A percentile compares a stretch with the other conserved stretches of the same genome.
Conservation (phyloP, 352 stramenopile species). For the Phytophthora palmivora region DNA sequence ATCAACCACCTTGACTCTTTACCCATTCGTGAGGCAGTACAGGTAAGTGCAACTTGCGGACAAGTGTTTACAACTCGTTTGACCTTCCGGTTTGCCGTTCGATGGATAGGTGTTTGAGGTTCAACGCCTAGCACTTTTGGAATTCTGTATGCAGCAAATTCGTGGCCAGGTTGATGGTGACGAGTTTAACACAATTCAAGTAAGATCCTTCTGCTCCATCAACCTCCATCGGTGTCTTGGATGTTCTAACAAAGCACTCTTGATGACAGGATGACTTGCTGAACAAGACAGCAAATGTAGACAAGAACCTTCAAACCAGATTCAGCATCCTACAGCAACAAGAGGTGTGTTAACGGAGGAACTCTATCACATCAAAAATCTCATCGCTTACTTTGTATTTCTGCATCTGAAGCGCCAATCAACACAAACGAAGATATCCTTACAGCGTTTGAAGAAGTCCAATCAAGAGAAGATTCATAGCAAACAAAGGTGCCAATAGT, state of each 20-base stretch:
- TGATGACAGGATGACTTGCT: slow-evolving; percentile 31
- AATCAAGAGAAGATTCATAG: slow-evolving; percentile 46
- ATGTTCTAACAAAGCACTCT: not conserved
- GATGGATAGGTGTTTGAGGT: slow-evolving; percentile 28
- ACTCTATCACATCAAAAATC: not conserved
- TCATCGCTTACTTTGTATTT: not conserved
- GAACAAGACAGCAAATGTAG: slow-evolving; percentile 28
- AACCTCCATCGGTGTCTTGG: not conserved
- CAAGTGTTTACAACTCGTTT: not conserved
- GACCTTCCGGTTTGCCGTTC: not conserved
- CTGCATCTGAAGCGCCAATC: slow-evolving; percentile 15
- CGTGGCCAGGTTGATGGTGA: slow-evolving; percentile 13
- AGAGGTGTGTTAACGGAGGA: slow-evolving; percentile 20
- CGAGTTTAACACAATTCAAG: slow-evolving; percentile 35
- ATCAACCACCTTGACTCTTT: slow-evolving; percentile 52
- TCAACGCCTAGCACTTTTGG: slow-evolving; percentile 38
- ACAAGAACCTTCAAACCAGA: slow-evolving; percentile 27
- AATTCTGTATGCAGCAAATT: slow-evolving; percentile 41
- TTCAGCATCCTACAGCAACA: slow-evolving; percentile 28
- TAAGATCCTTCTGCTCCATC: slow-evolving; percentile 6
- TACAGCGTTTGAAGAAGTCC: slow-evolving; percentile 36
- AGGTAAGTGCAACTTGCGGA: slow-evolving; percentile 17
- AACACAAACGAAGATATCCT: slow-evolving; percentile 27
- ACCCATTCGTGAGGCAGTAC: slow-evolving; percentile 39
- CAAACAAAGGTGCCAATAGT: slow-evolving; percentile 60